Evolutionary conservation across 768 basidiomycete genomes (phyloP).

Genomic region (Harrya chromipes): DNA sequence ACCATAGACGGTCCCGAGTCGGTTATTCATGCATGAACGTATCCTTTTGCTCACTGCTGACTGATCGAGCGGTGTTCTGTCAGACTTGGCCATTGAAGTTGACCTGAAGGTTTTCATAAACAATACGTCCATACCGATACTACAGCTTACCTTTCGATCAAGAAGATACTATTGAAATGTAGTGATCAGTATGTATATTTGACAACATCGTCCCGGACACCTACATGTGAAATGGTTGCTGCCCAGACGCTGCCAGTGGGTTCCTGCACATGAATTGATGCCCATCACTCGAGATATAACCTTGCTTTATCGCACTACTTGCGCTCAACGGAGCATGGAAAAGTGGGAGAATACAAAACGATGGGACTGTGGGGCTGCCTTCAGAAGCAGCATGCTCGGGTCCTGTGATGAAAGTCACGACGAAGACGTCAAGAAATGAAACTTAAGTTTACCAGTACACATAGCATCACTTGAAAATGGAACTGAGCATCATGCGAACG

Average conservation of each 20-base stretch:
- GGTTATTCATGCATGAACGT: constrained; percentile 35
- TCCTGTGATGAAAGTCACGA: constrained; percentile 30
- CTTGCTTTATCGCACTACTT: constrained; percentile 26
- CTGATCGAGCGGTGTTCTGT: constrained; percentile 38
- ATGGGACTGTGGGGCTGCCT: constrained; percentile 41
- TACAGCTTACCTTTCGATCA: constrained; percentile 18
- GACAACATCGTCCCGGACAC: constrained; percentile 17
- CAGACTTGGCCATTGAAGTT: constrained; percentile 43
- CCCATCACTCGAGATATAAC: constrained; percentile 55
- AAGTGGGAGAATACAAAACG: constrained; percentile 52
- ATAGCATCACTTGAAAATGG: constrained; percentile 41
- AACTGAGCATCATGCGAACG: background rate
- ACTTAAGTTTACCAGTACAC: constrained; percentile 42
- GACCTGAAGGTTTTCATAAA: constrained; percentile 37
- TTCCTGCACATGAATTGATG: constrained; percentile 53
- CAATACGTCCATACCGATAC: background rate
- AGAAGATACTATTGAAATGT: constrained; percentile 10
- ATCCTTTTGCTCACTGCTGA: constrained; percentile 37
- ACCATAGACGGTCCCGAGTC: constrained; percentile 57
- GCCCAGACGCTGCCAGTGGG: constrained; percentile 37
- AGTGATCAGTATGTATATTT: background rate
- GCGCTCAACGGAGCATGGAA: constrained; percentile 42
- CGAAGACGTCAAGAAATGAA: background rate
- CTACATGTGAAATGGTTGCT: constrained; percentile 59
- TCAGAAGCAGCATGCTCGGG: constrained; percentile 45